Evolutionary conservation across 305 asterid genomes (phyloP).

Genomic region (Rubia peregrina): DNA sequence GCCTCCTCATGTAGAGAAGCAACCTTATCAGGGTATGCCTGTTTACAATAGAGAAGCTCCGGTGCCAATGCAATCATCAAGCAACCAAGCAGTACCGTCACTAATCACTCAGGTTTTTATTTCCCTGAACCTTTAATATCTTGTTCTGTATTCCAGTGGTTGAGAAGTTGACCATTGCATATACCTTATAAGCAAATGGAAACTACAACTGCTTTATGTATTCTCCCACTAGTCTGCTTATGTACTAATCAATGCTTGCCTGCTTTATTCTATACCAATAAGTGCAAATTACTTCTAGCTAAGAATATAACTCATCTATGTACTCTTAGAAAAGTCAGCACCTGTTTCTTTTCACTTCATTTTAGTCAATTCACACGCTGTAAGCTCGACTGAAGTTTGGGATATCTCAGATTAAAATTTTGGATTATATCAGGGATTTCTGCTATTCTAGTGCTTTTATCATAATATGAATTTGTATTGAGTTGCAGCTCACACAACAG

Average conservation of each 20-base stretch:
- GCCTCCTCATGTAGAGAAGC: constrained; percentile 62
- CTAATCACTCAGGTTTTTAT: constrained; percentile 71
- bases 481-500: constrained; percentile 66
- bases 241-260: neutral
- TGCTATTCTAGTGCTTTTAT: neutral
- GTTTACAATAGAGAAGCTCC: constrained; percentile 81
- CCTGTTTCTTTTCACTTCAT: neutral
- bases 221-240: neutral
- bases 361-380: neutral
- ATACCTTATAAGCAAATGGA: neutral
- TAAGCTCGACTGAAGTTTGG: neutral
- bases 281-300: neutral
- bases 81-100: constrained; percentile 56
- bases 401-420: neutral
- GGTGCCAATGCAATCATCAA: constrained; percentile 53
- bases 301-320: neutral
- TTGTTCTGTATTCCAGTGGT: neutral
- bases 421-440: neutral
- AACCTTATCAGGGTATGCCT: constrained; percentile 86
- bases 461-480: neutral
- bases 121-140: neutral
- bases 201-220: neutral
- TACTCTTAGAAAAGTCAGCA: neutral
- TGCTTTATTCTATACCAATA: neutral
- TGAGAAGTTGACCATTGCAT: neutral